Conservation (phyloP, 768 basidiomycete genomes). For the Pulveroboletus sp. region DNA sequence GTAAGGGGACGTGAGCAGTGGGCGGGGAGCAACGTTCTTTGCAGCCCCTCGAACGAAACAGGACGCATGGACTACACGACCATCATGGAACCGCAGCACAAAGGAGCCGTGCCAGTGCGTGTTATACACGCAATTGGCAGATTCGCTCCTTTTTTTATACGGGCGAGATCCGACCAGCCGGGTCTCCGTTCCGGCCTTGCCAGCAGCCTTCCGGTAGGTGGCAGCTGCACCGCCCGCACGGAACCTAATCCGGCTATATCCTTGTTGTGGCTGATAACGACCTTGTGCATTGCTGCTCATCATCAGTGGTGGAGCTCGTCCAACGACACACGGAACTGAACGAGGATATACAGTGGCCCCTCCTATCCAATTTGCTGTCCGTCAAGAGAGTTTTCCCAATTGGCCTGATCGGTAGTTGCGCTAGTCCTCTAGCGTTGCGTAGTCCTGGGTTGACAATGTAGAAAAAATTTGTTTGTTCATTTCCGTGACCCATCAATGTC, state of each 20-base stretch:
- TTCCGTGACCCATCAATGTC: constrained; percentile 24
- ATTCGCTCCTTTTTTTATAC: constrained; percentile 66
- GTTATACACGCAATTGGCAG: constrained; percentile 51
- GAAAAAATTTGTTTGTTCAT: constrained; percentile 29
- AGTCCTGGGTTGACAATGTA: constrained; percentile 13
- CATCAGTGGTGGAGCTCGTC: constrained; percentile 13
- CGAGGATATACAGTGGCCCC: constrained; percentile 3
- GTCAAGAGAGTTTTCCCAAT: not conserved
- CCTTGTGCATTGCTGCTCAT: constrained; percentile 2
- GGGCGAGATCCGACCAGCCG: constrained; percentile 78
- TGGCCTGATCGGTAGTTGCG: constrained; percentile 13
- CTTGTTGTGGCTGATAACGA: constrained; percentile 18
- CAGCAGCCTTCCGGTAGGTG: constrained; percentile 55
- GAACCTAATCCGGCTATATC: constrained; percentile 23
- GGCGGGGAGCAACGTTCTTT: constrained; percentile 5
- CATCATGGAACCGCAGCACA: constrained; percentile 62
- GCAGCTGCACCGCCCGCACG: constrained; percentile 13
- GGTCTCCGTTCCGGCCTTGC: constrained; percentile 66
- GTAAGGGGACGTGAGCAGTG: not conserved
- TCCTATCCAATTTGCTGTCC: not conserved
- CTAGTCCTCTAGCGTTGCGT: constrained; percentile 7
- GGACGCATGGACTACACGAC: constrained; percentile 50
- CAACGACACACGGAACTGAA: constrained; percentile 6
- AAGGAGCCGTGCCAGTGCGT: constrained; percentile 76
- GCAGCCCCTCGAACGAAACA: constrained; percentile 3